Evolutionary conservation across 176 grass and related monocot species (phyloP).

Genomic region (Eragrostis nindensis): DNA sequence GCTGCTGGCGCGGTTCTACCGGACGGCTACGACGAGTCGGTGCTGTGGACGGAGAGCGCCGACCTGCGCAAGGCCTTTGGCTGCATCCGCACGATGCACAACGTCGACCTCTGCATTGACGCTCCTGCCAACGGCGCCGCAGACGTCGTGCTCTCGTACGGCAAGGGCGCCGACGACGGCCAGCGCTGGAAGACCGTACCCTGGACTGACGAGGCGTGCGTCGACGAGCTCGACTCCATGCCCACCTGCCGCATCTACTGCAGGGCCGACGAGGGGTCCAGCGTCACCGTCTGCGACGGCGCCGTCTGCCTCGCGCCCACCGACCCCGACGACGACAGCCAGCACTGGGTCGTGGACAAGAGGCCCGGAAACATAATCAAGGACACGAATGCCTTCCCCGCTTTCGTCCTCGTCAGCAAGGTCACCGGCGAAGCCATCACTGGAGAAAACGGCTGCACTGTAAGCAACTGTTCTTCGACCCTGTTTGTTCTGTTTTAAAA

Average conservation of each 20-base stretch:
- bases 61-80: conserved; percentile 43
- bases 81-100: conserved; percentile 49
- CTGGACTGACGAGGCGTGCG: neutral
- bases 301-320: conserved; percentile 42
- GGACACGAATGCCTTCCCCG: conserved; percentile 50
- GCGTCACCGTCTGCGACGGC: conserved; percentile 40
- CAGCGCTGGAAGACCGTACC: conserved; percentile 57
- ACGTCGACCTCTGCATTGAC: conserved; percentile 43
- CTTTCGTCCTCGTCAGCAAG: conserved; percentile 53
- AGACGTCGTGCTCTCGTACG: conserved; percentile 42
- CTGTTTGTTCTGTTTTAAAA: too few relatives aligned
- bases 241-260: conserved; percentile 46
- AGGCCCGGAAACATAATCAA: conserved; percentile 39
- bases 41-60: conserved; percentile 54
- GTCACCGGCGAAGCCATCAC: conserved; percentile 51
- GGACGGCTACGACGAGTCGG: conserved; percentile 35
- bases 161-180: conserved; percentile 41
- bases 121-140: neutral
- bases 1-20: conserved; percentile 28
- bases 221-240: neutral
- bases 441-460: conserved; percentile 35
- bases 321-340: conserved; percentile 27
- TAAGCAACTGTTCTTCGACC: conserved; percentile 7
- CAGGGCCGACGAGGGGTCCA: conserved; percentile 39
- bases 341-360: conserved; percentile 62